A percentile compares a stretch with the other conserved stretches of the same genome.
These are phyloP conservation scores for Fallopia convolvulus DNA, from an alignment of 148 eudicot species.

Conservation along the genomic window DNA sequence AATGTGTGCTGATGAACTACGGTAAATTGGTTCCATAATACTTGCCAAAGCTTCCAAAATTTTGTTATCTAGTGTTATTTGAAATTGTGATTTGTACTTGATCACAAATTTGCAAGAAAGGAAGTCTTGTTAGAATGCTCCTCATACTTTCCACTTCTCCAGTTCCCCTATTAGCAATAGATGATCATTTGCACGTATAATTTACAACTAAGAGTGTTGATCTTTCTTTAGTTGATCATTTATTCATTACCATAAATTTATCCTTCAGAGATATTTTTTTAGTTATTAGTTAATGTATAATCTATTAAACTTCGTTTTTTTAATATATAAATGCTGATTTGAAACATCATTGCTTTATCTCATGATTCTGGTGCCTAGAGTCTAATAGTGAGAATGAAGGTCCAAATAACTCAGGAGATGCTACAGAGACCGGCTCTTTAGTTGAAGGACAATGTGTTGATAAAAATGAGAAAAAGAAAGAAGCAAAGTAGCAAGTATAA, in stretches of 20 bases:
- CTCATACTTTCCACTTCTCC: too few relatives aligned
- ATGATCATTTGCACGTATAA: not conserved
- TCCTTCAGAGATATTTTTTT: not conserved
- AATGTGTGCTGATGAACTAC: not conserved
- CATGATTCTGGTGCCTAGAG: slow-evolving; percentile 43
- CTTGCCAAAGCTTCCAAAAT: not conserved
- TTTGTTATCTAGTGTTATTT: not conserved
- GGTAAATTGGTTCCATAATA: not conserved
- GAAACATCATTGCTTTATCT: not conserved
- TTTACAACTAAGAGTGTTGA: not conserved
- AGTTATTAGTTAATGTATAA: not conserved
- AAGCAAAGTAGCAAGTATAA: slow-evolving; percentile 19
- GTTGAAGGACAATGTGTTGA: slow-evolving; percentile 18
- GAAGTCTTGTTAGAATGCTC: not conserved
- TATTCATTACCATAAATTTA: not conserved
- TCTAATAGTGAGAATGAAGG: slow-evolving; percentile 30
- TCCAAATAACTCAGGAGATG: slow-evolving; percentile 29
- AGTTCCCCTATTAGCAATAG: not conserved
- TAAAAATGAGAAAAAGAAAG: slow-evolving; percentile 19
- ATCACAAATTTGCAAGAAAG: not conserved
- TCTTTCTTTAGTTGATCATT: too few relatives aligned
- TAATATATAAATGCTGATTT: not conserved
- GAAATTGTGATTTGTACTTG: not conserved
- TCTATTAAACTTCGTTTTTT: not conserved
- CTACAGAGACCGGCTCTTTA: slow-evolving; percentile 23